phyloP scores from a whole-genome alignment of 345 rosid species.

The Litchi chinensis region DNA sequence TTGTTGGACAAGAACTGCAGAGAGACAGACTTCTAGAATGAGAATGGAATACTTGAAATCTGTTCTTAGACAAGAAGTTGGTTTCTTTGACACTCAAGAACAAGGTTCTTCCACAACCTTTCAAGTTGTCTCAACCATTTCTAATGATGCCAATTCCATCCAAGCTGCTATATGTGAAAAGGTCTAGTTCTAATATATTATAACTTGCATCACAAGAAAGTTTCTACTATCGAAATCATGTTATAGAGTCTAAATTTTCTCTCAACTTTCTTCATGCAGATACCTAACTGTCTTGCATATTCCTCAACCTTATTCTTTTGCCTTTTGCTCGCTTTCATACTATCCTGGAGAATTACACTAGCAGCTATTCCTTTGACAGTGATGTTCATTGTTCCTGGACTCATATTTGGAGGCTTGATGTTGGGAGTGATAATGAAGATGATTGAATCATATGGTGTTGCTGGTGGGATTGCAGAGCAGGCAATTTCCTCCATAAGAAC shows the following conservation, averaged over 20 bases:
- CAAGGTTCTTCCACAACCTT: conserved; percentile 60
- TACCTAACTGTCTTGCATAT: conserved; percentile 56
- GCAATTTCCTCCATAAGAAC: conserved; percentile 67
- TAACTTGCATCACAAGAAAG: neutral
- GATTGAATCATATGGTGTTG: conserved; percentile 59
- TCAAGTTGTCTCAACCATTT: conserved; percentile 62
- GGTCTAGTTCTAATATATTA: conserved; percentile 31
- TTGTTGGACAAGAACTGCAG: conserved; percentile 74
- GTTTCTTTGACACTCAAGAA: conserved; percentile 67
- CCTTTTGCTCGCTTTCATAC: conserved; percentile 45
- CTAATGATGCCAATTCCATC: conserved; percentile 63
- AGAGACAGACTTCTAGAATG: conserved; percentile 69
- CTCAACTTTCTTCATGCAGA: conserved; percentile 36
- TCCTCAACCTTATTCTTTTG: conserved; percentile 59
- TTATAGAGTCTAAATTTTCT: neutral
- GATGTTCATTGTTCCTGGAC: conserved; percentile 59
- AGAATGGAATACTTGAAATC: conserved; percentile 61
- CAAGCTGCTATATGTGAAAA: conserved; percentile 71
- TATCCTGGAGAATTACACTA: conserved; percentile 63
- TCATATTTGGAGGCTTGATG: conserved; percentile 66
- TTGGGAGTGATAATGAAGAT: conserved; percentile 59
- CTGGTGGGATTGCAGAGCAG: conserved; percentile 73
- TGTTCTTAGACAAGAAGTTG: conserved; percentile 68
- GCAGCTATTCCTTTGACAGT: conserved; percentile 60
- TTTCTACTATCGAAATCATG: neutral